A percentile compares a stretch with the other conserved stretches of the same genome.
Conservation (phyloP, 2,329 filamentous ascomycete species). For the Tolypocladium tropicale region DNA sequence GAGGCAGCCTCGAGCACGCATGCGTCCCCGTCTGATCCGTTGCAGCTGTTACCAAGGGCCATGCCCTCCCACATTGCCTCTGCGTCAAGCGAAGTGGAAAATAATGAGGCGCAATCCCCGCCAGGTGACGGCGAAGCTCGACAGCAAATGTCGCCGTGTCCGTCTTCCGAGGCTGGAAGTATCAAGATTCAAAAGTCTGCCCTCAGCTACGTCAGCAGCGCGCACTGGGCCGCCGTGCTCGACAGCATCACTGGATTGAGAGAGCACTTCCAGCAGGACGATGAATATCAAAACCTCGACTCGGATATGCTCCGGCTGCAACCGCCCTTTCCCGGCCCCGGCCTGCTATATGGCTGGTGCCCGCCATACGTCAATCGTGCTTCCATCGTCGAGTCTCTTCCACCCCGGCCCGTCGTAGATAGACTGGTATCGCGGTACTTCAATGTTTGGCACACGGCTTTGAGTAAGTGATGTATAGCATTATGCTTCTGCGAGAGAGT, state of each 20-base stretch:
- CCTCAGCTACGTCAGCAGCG: neutral
- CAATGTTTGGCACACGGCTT: neutral
- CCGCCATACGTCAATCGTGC: neutral
- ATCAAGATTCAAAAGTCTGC: neutral
- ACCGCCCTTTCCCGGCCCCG: neutral
- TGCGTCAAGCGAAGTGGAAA: neutral
- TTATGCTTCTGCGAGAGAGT: neutral
- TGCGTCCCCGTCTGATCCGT: neutral
- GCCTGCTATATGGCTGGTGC: neutral
- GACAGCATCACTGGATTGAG: neutral
- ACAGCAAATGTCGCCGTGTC: neutral
- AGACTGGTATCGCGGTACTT: neutral
- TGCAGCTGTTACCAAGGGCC: neutral
- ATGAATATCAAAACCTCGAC: neutral
- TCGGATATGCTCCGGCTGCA: neutral
- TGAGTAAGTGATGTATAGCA: neutral
- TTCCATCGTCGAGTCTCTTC: neutral
- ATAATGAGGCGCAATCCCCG: neutral
- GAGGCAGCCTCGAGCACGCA: neutral
- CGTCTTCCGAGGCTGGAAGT: neutral
- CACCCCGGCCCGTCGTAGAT: neutral
- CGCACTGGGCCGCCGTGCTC: neutral
- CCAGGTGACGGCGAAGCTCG: neutral
- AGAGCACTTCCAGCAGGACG: neutral
- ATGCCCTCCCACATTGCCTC: neutral